Conservation (phyloP, 2,329 filamentous ascomycete species). For the Calonectria pauciramosa region DNA sequence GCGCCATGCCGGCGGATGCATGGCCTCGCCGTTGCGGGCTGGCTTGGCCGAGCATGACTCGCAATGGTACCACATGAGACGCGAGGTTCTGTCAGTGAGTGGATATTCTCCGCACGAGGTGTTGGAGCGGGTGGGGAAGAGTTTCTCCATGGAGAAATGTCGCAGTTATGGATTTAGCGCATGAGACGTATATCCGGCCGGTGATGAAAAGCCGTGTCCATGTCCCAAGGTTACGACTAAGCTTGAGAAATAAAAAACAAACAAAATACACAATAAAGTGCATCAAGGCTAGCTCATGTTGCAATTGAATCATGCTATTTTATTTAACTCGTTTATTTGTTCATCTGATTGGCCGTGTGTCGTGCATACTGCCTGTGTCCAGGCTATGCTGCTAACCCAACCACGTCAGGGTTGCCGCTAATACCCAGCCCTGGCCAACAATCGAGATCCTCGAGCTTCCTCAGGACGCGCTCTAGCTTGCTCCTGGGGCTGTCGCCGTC, state of each 20-base stretch:
- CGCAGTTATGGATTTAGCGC: slow-evolving; percentile 14
- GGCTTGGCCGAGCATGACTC: background rate
- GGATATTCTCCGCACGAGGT: slow-evolving; percentile 8
- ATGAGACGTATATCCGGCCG: background rate
- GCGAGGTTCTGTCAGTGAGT: background rate
- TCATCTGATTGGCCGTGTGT: background rate
- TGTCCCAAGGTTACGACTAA: background rate
- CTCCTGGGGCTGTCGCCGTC: slow-evolving; percentile 29
- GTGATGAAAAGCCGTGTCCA: background rate
- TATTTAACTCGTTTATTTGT: background rate
- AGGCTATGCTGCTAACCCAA: background rate
- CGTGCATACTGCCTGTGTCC: background rate
- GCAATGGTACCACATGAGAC: slow-evolving; percentile 12
- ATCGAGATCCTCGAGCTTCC: slow-evolving; percentile 49
- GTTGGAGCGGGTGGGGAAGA: slow-evolving; percentile 5
- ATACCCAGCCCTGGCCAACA: slow-evolving; percentile 46
- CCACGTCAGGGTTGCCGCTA: background rate
- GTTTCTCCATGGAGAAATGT: slow-evolving; percentile 22
- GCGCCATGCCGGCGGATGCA: background rate
- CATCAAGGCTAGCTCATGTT: background rate
- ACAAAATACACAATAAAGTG: background rate
- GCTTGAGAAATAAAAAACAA: background rate
- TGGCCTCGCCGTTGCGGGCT: background rate
- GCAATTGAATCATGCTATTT: background rate
- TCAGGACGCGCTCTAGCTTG: slow-evolving; percentile 47